phyloP scores from a whole-genome alignment of 2,329 filamentous ascomycete genomes.

The Sporothrix inflata region DNA sequence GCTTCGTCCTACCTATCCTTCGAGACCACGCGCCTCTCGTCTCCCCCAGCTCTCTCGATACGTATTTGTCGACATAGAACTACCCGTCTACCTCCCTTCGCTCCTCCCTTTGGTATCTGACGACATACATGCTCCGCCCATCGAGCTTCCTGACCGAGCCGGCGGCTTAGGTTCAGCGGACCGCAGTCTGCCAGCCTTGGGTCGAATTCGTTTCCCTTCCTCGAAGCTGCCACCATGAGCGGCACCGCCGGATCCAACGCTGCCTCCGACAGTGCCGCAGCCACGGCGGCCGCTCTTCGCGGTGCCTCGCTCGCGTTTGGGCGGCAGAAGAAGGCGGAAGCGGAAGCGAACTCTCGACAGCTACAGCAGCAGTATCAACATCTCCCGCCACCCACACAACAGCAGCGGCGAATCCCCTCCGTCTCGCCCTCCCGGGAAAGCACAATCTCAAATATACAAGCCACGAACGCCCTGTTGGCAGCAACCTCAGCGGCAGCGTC shows the following conservation, averaged over 20 bases:
- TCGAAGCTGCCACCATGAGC: background rate
- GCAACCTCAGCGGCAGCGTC: slow-evolving; percentile 46
- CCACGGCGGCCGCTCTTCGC: slow-evolving; percentile 46
- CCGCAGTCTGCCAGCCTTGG: background rate
- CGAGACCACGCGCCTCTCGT: background rate
- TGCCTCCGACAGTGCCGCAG: slow-evolving; percentile 39
- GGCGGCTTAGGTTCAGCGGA: slow-evolving; percentile 17
- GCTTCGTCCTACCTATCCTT: background rate
- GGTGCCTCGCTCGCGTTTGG: slow-evolving; percentile 61
- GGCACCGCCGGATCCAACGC: slow-evolving; percentile 14
- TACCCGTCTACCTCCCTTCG: background rate
- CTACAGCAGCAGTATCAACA: background rate
- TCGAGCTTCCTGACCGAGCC: slow-evolving; percentile 19
- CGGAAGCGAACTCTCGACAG: background rate
- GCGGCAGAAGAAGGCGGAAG: slow-evolving; percentile 36
- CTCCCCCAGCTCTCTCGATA: background rate
- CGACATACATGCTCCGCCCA: slow-evolving; percentile 22
- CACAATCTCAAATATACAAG: slow-evolving; percentile 30
- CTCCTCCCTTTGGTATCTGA: background rate
- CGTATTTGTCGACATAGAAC: background rate
- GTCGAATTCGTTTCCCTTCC: background rate
- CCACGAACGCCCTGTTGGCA: slow-evolving; percentile 47
- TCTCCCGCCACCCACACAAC: background rate
- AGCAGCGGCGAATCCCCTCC: slow-evolving; percentile 30
- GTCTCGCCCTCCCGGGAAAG: slow-evolving; percentile 38